Conservation (phyloP, 768 basidiomycete genomes). For the Fomitopsis serialis region DNA sequence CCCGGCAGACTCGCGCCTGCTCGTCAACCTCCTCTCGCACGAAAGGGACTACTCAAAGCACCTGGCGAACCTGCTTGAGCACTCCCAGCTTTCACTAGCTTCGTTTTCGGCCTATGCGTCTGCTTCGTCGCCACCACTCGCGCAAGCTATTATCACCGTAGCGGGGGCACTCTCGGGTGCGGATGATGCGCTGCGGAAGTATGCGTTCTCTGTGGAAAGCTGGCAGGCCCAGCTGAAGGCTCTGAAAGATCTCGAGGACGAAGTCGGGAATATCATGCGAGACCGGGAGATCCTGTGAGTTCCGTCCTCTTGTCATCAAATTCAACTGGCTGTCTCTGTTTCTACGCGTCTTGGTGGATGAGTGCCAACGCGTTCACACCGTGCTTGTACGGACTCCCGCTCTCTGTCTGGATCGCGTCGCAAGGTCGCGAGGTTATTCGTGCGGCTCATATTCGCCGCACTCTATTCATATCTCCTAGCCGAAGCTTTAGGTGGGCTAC, state of each 20-base stretch:
- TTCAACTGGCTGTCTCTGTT: too few species aligned
- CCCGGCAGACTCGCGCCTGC: constrained; percentile 66
- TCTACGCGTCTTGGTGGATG: too few species aligned
- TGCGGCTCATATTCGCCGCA: too few species aligned
- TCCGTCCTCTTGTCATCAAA: too few species aligned
- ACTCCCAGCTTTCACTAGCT: constrained; percentile 55
- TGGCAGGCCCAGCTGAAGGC: constrained; percentile 59
- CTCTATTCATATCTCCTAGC: too few species aligned
- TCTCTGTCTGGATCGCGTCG: too few species aligned
- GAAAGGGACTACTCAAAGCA: constrained; percentile 72
- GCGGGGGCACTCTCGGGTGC: constrained; percentile 55
- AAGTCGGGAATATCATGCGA: constrained; percentile 60
- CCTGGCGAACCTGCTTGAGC: constrained; percentile 48
- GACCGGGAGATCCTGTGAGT: constrained; percentile 82
- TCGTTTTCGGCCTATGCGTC: constrained; percentile 72
- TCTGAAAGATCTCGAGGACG: constrained; percentile 67
- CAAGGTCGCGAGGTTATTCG: too few species aligned
- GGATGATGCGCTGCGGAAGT: constrained; percentile 63
- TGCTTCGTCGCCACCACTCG: constrained; percentile 51
- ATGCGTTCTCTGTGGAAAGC: constrained; percentile 53
- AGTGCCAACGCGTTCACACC: too few species aligned
- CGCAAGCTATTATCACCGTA: constrained; percentile 47
- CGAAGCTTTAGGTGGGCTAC: too few species aligned
- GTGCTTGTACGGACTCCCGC: too few species aligned
- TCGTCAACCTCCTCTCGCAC: constrained; percentile 58